A percentile compares a stretch with the other conserved stretches of the same genome.
These are phyloP conservation scores for Fusarium sp. DNA, from an alignment of 2,329 filamentous ascomycete genomes.

Conservation along the genomic window DNA sequence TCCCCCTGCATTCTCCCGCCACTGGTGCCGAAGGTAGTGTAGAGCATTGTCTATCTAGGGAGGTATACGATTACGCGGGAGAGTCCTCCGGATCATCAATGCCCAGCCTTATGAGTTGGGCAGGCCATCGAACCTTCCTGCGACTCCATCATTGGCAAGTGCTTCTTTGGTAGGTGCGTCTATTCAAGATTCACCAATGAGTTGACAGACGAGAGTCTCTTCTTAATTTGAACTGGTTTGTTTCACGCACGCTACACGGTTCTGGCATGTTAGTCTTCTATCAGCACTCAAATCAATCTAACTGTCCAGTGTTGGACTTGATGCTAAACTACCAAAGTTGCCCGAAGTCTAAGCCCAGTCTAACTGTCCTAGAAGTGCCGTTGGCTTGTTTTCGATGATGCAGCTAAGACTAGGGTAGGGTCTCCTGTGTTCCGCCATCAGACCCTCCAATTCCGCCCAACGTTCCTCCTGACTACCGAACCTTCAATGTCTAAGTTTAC, in stretches of 20 bases:
- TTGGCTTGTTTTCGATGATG: neutral
- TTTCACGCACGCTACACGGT: slow-evolving; percentile 2
- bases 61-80: neutral
- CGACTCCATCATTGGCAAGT: neutral
- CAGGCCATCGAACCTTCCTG: neutral
- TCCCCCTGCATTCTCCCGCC: slow-evolving; percentile 15
- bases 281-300: neutral
- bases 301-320: neutral
- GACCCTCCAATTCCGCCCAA: neutral
- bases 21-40: neutral
- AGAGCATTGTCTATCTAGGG: neutral
- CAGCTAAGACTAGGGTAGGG: neutral
- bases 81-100: neutral
- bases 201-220: neutral
- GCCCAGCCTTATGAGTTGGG: slow-evolving; percentile 25
- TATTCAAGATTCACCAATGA: slow-evolving; percentile 5
- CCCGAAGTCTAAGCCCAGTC: neutral
- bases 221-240: neutral
- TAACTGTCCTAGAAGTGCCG: neutral
- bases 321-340: neutral
- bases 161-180: neutral
- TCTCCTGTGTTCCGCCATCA: slow-evolving; percentile 3
- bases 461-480: neutral
- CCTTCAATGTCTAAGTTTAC: neutral
- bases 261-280: neutral